Conservation (phyloP, 805 yeast genomes). For the Wilhelminamyces savonicus region DNA sequence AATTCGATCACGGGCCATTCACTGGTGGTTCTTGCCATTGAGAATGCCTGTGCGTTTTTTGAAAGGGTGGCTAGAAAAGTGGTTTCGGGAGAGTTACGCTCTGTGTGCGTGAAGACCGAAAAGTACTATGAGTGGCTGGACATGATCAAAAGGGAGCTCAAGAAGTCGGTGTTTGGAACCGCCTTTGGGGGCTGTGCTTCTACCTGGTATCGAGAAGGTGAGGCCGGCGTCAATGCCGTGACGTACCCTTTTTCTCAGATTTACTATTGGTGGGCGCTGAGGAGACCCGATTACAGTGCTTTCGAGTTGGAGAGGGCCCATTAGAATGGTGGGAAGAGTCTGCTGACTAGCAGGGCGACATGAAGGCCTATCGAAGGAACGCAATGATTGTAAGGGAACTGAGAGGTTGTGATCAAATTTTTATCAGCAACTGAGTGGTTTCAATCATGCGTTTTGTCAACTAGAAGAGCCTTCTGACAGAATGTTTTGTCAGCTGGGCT, state of each 20-base stretch:
- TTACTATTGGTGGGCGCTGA: constrained; percentile 21
- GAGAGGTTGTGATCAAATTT: too few species aligned
- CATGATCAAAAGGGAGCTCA: constrained; percentile 18
- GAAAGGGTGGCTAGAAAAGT: constrained; percentile 17
- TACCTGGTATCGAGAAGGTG: constrained; percentile 36
- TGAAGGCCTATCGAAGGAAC: too few species aligned
- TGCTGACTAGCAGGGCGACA: too few species aligned
- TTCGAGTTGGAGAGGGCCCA: constrained; percentile 6
- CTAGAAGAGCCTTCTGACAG: too few species aligned
- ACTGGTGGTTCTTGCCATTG: constrained; percentile 33
- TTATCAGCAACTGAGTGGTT: too few species aligned
- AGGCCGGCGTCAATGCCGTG: constrained; percentile 22
- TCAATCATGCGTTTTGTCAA: too few species aligned
- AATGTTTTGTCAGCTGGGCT: too few species aligned
- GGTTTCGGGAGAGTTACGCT: constrained; percentile 19
- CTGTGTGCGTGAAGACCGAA: constrained; percentile 23
- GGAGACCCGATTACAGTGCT: constrained; percentile 20
- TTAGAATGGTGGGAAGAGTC: too few species aligned
- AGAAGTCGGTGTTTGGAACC: constrained; percentile 28
- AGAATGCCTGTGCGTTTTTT: constrained; percentile 23
- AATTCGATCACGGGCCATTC: constrained; percentile 39
- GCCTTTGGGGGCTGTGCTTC: constrained; percentile 34
- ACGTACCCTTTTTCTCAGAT: constrained; percentile 34
- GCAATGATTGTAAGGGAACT: too few species aligned
- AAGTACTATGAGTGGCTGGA: constrained; percentile 30